Base-by-base conservation (phyloP, 2,329 filamentous ascomycete species). In the Karstenula rhodostoma region DNA sequence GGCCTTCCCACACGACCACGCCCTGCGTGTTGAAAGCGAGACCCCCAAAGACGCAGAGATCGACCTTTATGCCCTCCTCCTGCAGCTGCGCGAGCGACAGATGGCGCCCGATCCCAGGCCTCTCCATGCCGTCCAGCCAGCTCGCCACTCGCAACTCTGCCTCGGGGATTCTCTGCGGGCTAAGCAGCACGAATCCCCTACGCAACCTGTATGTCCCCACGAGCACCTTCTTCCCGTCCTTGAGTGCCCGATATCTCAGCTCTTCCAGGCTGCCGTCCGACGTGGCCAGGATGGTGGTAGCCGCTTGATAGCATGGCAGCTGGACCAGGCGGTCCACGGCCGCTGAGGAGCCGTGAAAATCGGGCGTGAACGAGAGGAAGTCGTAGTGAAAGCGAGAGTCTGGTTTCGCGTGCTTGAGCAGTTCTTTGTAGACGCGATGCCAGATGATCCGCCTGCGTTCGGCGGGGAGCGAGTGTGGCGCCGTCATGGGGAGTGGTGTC, bases 51-150 rank as follows among this genome's bases (percentile, higher is more conserved):
- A 78, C 75, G 60, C 80, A 79, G 55, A 82, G 50, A 25, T 76
- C 76, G 9, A 80, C 65, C 15, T 58, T 60, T 0, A 73, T 48
- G 1, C 64, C 63, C 40, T 74, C 60, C 12, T 73, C 68, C 5
- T 67, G 64, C 47, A 82, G 67, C 43, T 81, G 73, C 9, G 68
- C 67, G 5, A 82, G 63, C n/a, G 71, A 72, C 2, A 81, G 61
- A 13, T 64, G 56, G 33, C 66, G 57, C 0, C 78, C 80, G n/a
- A 79, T 60, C 1, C 72, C 73, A 3, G 68, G 59, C 57, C 70
- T 78, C 66, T 82, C 80, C 79, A 82, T 81, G 3, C 78, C 78
- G 67, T 82, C 80, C 19, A 82, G 63, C 59, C 73, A 74, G n/a
- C 77, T 75, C 10, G 79, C 78, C 23, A 76, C 64, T 60, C 72